phyloP scores from a whole-genome alignment of 106 monocot genomes.

The Dendrobium nobile region DNA sequence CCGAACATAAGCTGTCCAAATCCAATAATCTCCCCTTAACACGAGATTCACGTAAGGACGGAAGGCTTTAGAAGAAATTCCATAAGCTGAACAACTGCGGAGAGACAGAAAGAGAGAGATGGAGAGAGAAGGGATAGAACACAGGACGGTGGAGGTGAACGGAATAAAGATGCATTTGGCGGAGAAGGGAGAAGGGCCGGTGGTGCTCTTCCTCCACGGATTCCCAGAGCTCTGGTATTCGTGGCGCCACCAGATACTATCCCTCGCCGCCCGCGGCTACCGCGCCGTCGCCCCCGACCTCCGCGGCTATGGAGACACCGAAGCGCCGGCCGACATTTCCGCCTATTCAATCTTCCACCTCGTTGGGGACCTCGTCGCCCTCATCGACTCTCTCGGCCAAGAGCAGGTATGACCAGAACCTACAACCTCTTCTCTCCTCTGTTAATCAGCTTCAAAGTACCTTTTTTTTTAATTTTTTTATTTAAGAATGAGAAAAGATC shows the following conservation, averaged over 20 bases:
- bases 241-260: constrained; percentile 44
- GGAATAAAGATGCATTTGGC: too few species aligned
- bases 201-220: constrained; percentile 11
- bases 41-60: too few species aligned
- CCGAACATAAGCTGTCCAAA: too few species aligned
- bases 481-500: too few species aligned
- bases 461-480: background rate
- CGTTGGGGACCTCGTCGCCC: constrained; percentile 38
- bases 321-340: constrained; percentile 12
- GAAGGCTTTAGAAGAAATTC: too few species aligned
- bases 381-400: constrained; percentile 30
- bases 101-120: background rate
- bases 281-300: constrained; percentile 59
- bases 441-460: too few species aligned
- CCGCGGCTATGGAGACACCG: constrained; percentile 56
- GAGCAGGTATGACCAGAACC: constrained; percentile 30
- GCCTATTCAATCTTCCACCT: constrained; percentile 33
- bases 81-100: too few species aligned
- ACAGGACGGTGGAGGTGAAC: constrained; percentile 1
- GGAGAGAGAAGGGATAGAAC: too few species aligned
- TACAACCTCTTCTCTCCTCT: too few species aligned
- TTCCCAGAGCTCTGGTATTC: constrained; percentile 52
- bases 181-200: too few species aligned
- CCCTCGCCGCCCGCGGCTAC: constrained; percentile 29
- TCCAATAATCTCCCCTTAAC: too few species aligned